phyloP scores from a whole-genome alignment of 1,139 yeast genomes.

The Nakaseomyces nivariensis region DNA sequence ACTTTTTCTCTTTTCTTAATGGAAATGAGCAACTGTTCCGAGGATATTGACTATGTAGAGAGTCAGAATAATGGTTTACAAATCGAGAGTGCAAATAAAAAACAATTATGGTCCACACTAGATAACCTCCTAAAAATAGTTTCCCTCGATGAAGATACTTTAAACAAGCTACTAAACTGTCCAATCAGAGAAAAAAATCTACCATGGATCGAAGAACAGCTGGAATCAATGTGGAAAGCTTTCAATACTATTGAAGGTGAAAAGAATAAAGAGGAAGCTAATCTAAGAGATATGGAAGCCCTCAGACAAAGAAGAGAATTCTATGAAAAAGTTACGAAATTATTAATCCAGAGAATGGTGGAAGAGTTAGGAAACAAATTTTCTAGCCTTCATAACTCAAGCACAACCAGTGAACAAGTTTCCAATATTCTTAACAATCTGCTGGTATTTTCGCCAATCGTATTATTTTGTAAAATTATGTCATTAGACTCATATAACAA shows the following conservation, averaged over 20 bases:
- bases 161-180: conserved; percentile 40
- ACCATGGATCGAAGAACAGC: conserved; percentile 46
- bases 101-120: conserved; percentile 58
- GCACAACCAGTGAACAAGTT: conserved; percentile 21
- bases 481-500: conserved; percentile 35
- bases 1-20: conserved; percentile 46
- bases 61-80: conserved; percentile 74
- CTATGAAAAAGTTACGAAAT: conserved; percentile 48
- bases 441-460: conserved; percentile 49
- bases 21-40: conserved; percentile 50
- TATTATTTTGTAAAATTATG: conserved; percentile 56
- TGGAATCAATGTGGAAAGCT: conserved; percentile 56
- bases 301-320: conserved; percentile 54
- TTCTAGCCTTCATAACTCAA: conserved; percentile 30
- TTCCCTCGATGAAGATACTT: conserved; percentile 48
- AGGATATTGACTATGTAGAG: conserved; percentile 64
- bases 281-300: conserved; percentile 63
- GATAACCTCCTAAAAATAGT: conserved; percentile 60
- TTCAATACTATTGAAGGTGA: conserved; percentile 47
- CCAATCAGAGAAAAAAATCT: conserved; percentile 40
- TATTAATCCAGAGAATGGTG: conserved; percentile 44
- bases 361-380: conserved; percentile 39
- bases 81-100: conserved; percentile 74
- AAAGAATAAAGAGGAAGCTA: conserved; percentile 34
- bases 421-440: conserved; percentile 35